A percentile compares a stretch with the other conserved stretches of the same genome.
phyloP scores from a whole-genome alignment of 2,329 filamentous ascomycete species.

The Truncatella angustata region DNA sequence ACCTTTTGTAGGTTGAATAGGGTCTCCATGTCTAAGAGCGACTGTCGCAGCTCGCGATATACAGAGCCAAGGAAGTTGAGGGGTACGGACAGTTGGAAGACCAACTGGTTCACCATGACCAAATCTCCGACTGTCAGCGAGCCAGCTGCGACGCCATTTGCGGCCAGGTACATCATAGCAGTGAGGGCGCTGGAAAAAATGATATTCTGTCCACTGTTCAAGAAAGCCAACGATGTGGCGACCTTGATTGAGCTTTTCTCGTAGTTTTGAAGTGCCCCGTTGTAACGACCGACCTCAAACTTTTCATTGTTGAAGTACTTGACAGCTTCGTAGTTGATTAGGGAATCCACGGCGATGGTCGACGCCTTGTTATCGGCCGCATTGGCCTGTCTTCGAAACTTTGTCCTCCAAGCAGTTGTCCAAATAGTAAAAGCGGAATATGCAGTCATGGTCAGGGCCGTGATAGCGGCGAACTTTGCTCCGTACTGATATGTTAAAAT shows the following conservation, averaged over 20 bases:
- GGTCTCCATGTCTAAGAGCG: slow-evolving; percentile 96
- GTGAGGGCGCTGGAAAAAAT: slow-evolving; percentile 95
- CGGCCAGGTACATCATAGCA: slow-evolving; percentile 97
- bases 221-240: slow-evolving; percentile 84
- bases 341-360: slow-evolving; percentile 90
- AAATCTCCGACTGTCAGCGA: slow-evolving; percentile 88
- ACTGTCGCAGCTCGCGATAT: slow-evolving; percentile 92
- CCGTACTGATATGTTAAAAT: slow-evolving; percentile 97
- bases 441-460: slow-evolving; percentile 82
- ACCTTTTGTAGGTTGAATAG: slow-evolving; percentile 97
- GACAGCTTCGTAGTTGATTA: slow-evolving; percentile 98
- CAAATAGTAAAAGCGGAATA: slow-evolving; percentile 97
- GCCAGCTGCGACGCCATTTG: slow-evolving; percentile 80
- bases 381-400: slow-evolving; percentile 92
- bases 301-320: slow-evolving; percentile 99
- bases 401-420: slow-evolving; percentile 95
- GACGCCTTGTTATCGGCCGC: slow-evolving; percentile 94
- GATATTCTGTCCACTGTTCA: slow-evolving; percentile 94
- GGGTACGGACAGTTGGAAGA: slow-evolving; percentile 95
- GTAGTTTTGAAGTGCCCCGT: slow-evolving; percentile 80
- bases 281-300: slow-evolving; percentile 88
- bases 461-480: slow-evolving; percentile 86
- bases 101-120: slow-evolving; percentile 98
- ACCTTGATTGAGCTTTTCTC: slow-evolving; percentile 96
- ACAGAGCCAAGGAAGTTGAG: slow-evolving; percentile 98